Conservation (phyloP, 306 rosid genomes). For the Carpinus fangiana region DNA sequence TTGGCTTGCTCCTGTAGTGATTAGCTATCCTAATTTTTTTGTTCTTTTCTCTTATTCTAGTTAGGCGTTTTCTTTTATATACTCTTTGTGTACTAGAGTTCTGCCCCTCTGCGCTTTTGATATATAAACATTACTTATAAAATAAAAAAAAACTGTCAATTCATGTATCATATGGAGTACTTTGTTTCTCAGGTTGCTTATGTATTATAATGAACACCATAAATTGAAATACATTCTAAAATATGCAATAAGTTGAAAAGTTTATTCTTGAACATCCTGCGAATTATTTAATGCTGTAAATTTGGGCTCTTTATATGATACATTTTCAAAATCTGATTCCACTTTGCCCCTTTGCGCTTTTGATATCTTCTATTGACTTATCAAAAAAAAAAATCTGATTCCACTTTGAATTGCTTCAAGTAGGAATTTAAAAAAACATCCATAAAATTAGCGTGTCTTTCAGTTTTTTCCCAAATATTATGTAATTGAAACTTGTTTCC, state of each 20-base stretch:
- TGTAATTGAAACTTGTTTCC: not conserved
- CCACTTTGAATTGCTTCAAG: not conserved
- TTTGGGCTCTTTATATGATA: not conserved
- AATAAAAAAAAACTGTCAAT: not conserved
- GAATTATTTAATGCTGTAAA: not conserved
- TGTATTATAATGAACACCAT: not conserved
- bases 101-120: too few species aligned
- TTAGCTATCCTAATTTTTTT: too few species aligned
- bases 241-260: not conserved
- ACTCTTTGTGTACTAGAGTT: too few species aligned
- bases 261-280: not conserved
- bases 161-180: not conserved
- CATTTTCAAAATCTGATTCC: not conserved
- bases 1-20: too few species aligned
- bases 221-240: not conserved
- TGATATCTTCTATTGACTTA: too few species aligned
- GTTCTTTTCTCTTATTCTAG: too few species aligned
- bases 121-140: too few species aligned
- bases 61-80: too few species aligned
- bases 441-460: not conserved
- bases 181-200: not conserved
- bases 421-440: not conserved
- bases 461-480: not conserved
- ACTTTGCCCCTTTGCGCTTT: too few species aligned
- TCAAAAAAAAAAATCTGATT: not conserved